phyloP scores from a whole-genome alignment of 495 filamentous ascomycete species.

The Hypoxylon subgilvum region DNA sequence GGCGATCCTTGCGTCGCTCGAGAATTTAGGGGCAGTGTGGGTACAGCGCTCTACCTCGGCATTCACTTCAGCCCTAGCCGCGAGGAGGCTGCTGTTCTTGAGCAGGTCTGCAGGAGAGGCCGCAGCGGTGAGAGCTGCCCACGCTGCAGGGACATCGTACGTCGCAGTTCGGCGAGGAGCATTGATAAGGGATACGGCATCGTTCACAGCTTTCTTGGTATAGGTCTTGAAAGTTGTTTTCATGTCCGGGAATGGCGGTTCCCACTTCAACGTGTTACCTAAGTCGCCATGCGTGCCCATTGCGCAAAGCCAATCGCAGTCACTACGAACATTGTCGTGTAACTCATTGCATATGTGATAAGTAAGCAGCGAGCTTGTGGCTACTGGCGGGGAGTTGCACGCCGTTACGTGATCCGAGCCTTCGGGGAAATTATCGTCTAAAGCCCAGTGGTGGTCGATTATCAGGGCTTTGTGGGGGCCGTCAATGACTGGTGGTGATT shows the following conservation, averaged over 20 bases:
- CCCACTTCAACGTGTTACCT: slow-evolving; percentile 63
- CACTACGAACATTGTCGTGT: slow-evolving; percentile 48
- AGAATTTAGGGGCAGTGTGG: slow-evolving; percentile 63
- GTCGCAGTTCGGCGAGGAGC: slow-evolving; percentile 61
- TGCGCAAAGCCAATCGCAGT: slow-evolving; percentile 59
- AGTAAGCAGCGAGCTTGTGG: slow-evolving; percentile 62
- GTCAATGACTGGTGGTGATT: slow-evolving; percentile 54
- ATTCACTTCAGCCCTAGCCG: slow-evolving; percentile 58
- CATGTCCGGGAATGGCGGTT: slow-evolving; percentile 65
- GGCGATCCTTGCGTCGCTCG: slow-evolving; percentile 60
- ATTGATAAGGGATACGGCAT: slow-evolving; percentile 62
- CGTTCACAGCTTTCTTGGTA: slow-evolving; percentile 62
- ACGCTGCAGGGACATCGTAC: slow-evolving; percentile 61
- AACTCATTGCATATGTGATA: slow-evolving; percentile 61
- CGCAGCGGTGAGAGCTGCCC: slow-evolving; percentile 54
- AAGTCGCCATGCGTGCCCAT: slow-evolving; percentile 68
- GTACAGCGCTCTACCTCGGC: slow-evolving; percentile 61
- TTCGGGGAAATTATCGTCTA: slow-evolving; percentile 59
- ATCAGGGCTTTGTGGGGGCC: slow-evolving; percentile 51
- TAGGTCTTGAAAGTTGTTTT: slow-evolving; percentile 58
- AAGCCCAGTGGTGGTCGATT: slow-evolving; percentile 63
- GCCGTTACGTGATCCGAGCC: slow-evolving; percentile 57
- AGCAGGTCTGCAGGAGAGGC: slow-evolving; percentile 53
- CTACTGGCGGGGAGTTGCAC: slow-evolving; percentile 62
- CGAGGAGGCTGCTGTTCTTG: slow-evolving; percentile 47